Conservation (phyloP, 441 rosid species). For the Gossypium gossypioides region DNA sequence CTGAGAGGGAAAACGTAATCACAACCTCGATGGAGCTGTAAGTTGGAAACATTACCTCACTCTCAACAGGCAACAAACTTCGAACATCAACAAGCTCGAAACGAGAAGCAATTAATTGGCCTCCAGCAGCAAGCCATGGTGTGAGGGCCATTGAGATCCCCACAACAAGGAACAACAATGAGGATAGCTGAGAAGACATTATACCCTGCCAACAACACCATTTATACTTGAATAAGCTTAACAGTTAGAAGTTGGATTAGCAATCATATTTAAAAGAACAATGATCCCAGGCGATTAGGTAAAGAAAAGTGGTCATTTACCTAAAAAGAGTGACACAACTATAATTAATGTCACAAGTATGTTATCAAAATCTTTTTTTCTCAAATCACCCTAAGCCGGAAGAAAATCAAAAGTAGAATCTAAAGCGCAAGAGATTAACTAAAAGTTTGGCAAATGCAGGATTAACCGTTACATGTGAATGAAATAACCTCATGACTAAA, state of each 20-base stretch:
- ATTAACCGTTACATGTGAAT: slow-evolving; percentile 1
- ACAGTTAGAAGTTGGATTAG: slow-evolving; percentile 1
- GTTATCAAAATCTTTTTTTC: not conserved
- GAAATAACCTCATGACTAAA: not conserved
- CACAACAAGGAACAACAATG: slow-evolving; percentile 89
- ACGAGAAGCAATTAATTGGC: slow-evolving; percentile 89
- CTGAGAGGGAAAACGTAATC: not conserved
- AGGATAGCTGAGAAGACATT: slow-evolving; percentile 85
- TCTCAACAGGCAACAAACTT: slow-evolving; percentile 87
- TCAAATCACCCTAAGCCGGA: not conserved
- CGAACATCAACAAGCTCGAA: slow-evolving; percentile 92
- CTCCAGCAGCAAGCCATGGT: slow-evolving; percentile 98
- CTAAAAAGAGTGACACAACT: not conserved
- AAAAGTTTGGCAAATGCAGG: slow-evolving; percentile 4
- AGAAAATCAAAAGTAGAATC: not conserved
- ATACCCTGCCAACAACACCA: slow-evolving; percentile 53
- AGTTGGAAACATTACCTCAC: slow-evolving; percentile 54
- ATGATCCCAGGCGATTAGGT: not conserved
- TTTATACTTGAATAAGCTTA: slow-evolving; percentile 8
- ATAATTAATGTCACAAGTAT: not conserved
- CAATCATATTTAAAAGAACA: not conserved
- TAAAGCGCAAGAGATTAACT: not conserved
- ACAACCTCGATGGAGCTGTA: slow-evolving; percentile 3
- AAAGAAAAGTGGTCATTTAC: not conserved
- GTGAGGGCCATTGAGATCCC: slow-evolving; percentile 97